A percentile compares a stretch with the other conserved stretches of the same genome.
phyloP scores from a whole-genome alignment of 768 basidiomycete genomes.

The Filobasidium wieringae region DNA sequence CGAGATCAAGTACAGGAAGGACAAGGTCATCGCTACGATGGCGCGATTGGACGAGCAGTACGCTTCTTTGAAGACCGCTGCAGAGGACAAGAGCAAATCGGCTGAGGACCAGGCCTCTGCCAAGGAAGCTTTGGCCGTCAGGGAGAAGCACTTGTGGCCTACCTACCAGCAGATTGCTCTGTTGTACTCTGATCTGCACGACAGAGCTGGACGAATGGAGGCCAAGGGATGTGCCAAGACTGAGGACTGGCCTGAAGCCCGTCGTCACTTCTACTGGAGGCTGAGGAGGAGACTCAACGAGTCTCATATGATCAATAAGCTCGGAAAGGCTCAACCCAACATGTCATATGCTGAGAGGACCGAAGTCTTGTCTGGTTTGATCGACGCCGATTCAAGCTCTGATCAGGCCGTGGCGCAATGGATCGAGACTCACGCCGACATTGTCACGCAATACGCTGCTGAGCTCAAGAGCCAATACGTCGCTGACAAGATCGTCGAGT shows the following conservation, averaged over 20 bases:
- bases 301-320: slow-evolving; percentile 41
- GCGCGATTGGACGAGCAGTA: slow-evolving; percentile 81
- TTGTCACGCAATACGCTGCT: slow-evolving; percentile 48
- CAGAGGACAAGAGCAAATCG: slow-evolving; percentile 60
- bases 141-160: slow-evolving; percentile 71
- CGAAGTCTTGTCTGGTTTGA: slow-evolving; percentile 53
- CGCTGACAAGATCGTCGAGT: slow-evolving; percentile 52
- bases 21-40: slow-evolving; percentile 82
- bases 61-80: slow-evolving; percentile 64
- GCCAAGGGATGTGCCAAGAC: slow-evolving; percentile 89
- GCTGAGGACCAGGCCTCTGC: slow-evolving; percentile 64
- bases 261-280: slow-evolving; percentile 88
- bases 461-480: slow-evolving; percentile 62
- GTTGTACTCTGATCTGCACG: slow-evolving; percentile 85
- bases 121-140: slow-evolving; percentile 53
- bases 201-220: slow-evolving; percentile 90
- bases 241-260: slow-evolving; percentile 74
- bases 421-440: slow-evolving; percentile 56
- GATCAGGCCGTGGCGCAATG: slow-evolving; percentile 52
- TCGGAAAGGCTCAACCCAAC: slow-evolving; percentile 62
- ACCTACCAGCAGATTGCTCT: slow-evolving; percentile 89
- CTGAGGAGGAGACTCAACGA: slow-evolving; percentile 47
- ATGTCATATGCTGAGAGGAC: slow-evolving; percentile 56
- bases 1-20: slow-evolving; percentile 68
- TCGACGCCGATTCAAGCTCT: slow-evolving; percentile 47